A percentile compares a stretch with the other conserved stretches of the same genome.
Evolutionary conservation across 139 green algal species (phyloP).

Genomic region (Closterium sp.): DNA sequence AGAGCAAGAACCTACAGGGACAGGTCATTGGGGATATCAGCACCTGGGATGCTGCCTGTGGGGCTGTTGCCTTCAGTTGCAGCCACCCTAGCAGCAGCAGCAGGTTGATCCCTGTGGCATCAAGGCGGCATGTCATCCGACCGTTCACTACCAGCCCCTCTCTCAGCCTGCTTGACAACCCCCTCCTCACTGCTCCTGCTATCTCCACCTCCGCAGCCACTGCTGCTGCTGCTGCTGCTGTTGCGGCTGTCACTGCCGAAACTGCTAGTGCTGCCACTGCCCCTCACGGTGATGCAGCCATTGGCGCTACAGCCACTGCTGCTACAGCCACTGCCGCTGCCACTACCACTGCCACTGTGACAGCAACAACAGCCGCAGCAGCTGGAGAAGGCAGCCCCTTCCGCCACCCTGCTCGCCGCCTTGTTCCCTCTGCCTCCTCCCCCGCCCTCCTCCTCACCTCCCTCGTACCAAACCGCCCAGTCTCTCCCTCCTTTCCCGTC

Average conservation of each 20-base stretch:
- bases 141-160: not conserved
- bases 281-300: not conserved
- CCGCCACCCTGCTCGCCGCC: not conserved
- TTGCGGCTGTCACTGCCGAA: not conserved
- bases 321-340: too few relatives aligned
- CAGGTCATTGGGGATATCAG: not conserved
- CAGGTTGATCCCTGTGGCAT: not conserved
- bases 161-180: not conserved
- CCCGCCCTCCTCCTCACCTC: not conserved
- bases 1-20: too few relatives aligned
- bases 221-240: not conserved
- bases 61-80: not conserved
- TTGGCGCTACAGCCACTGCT: not conserved
- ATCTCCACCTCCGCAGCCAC: not conserved
- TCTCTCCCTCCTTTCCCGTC: not conserved
- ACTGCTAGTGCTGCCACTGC: not conserved
- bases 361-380: too few relatives aligned
- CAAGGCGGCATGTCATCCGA: not conserved
- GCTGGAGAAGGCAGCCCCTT: not conserved
- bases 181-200: not conserved
- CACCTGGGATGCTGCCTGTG: not conserved
- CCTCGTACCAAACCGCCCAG: not conserved
- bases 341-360: too few relatives aligned
- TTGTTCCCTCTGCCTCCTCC: not conserved
- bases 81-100: not conserved